Base-by-base conservation (phyloP, 2,329 filamentous ascomycete species). In the Calcarisporium arbuscula region DNA sequence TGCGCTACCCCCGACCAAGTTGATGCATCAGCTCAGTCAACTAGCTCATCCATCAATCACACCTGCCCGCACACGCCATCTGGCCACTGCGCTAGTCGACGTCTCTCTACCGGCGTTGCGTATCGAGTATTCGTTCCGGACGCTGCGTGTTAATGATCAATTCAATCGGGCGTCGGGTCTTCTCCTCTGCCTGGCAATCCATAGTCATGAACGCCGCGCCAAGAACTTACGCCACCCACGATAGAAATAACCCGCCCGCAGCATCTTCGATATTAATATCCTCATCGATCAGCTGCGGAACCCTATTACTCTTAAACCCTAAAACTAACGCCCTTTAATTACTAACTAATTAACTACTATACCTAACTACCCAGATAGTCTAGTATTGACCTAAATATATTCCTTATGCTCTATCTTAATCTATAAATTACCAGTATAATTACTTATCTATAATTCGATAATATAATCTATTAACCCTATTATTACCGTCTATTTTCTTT, bases 121-220 rank as follows among this genome's bases (percentile, higher is more conserved):
- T 28, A 44, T 19, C 34, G 36, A 25, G 46, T 46, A 6, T 40
- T 19, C 20, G 44, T 33, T 2, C 35, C 29, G 23, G 42, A 42
- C 14, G 23, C 38, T 0, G 32, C 16, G 18, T 14, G 6, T 44
- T 28, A 16, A 38, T 37, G 7, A 47, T 45, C 39, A 28, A 47
- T 28, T 47, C 40, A 25, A 47, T 45, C 25, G 36, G 40, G 5
- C 14, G 40, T 10, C 30, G 40, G 19, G 35, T n/a, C 5, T 19
- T 19, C 5, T 41, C 19, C 1, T 8, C 15, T 4, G n/a, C 19
- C 2, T 27, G 28, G 8, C 26, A 18, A 10, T 21, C 40, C 18
- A 18, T 17, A 6, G 32, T 47, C 28, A 45, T 45, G 22, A 44
- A 47, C 23, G n/a, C n/a, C n/a, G n/a, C 41, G 35, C 30, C 35